These are phyloP conservation scores for Colletotrichum sp. DNA, from an alignment of 2,329 filamentous ascomycete species.

Conservation along the genomic window DNA sequence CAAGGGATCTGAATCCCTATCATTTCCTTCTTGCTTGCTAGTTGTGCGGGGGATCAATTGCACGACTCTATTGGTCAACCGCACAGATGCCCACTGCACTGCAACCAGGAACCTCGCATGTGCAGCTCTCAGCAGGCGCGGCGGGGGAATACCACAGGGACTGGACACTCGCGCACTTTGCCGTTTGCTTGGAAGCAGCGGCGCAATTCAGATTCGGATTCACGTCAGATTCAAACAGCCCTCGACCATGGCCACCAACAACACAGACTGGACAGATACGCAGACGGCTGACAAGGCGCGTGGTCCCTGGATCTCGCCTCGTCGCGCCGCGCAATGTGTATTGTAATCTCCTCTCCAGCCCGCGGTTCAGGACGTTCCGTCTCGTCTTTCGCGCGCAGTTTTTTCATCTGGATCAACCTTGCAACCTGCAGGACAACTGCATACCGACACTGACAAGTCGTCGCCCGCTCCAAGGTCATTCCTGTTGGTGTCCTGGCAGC, in stretches of 20 bases:
- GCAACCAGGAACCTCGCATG: background rate
- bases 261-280: background rate
- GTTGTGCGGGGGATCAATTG: conserved; percentile 1
- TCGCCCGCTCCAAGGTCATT: background rate
- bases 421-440: conserved; percentile 5
- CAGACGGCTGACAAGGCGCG: background rate
- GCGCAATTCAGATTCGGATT: background rate
- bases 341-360: background rate
- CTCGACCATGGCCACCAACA: background rate
- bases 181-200: background rate
- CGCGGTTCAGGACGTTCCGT: background rate
- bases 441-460: background rate
- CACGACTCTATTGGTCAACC: background rate
- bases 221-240: conserved; percentile 4
- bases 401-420: conserved; percentile 3
- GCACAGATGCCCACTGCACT: background rate
- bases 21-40: background rate
- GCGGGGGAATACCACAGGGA: background rate
- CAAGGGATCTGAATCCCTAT: background rate
- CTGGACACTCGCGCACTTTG: background rate
- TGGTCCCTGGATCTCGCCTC: background rate
- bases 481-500: background rate
- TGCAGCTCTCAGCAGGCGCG: conserved; percentile 11
- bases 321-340: background rate
- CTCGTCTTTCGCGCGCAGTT: background rate